phyloP scores from a whole-genome alignment of 371 early-diverging fungal genomes.

The Apophysomyces elegans region DNA sequence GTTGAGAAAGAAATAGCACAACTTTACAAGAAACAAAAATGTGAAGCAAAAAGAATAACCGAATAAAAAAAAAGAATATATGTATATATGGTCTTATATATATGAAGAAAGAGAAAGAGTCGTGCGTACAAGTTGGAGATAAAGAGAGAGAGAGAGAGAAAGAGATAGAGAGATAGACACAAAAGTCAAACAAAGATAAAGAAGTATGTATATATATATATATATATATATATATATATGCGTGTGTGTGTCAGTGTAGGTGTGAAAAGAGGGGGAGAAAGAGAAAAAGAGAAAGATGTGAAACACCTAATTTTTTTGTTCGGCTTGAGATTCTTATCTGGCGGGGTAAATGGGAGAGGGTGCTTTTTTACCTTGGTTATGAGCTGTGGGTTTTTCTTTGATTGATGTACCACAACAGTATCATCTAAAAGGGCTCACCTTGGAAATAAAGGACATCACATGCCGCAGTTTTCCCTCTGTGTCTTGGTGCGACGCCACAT shows the following conservation, averaged over 20 bases:
- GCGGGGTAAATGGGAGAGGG: conserved; percentile 2
- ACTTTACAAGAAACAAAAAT: neutral
- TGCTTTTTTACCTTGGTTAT: neutral
- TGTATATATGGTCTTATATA: neutral
- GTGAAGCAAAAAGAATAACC: neutral
- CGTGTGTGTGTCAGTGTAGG: too few relatives aligned
- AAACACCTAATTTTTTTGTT: conserved; percentile 10
- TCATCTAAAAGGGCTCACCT: conserved; percentile 1
- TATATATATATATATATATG: too few relatives aligned
- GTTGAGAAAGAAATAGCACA: neutral
- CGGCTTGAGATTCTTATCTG: conserved; percentile 7
- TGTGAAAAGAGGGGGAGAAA: too few relatives aligned
- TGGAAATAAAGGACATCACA: conserved; percentile 9
- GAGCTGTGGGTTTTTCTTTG: conserved; percentile 8
- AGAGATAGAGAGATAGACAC: neutral
- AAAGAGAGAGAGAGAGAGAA: neutral
- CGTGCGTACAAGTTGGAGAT: neutral
- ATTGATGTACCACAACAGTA: conserved; percentile 8
- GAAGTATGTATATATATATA: neutral
- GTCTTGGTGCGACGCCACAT: neutral
- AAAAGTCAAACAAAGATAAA: neutral
- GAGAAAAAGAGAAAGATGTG: neutral
- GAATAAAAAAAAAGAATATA: neutral
- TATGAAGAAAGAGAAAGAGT: neutral
- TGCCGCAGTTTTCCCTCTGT: neutral